phyloP scores from a whole-genome alignment of 345 rosid genomes.

The Boechera stricta region DNA sequence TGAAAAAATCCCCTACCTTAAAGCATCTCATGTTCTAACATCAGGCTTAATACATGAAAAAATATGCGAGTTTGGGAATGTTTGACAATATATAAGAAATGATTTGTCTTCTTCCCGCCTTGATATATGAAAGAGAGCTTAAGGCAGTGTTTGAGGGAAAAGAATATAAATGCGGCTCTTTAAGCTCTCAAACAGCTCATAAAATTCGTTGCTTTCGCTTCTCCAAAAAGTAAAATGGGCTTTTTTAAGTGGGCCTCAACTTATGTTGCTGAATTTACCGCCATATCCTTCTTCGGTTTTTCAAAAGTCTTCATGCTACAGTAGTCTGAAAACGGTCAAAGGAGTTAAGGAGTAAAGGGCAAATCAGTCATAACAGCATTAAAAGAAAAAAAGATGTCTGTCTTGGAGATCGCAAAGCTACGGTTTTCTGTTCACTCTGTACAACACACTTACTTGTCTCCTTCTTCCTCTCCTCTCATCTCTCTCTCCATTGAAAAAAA shows the following conservation, averaged over 20 bases:
- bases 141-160: constrained; percentile 1
- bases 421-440: constrained; percentile 47
- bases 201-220: constrained; percentile 39
- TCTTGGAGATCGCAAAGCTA: constrained; percentile 43
- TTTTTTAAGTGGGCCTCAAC: constrained; percentile 31
- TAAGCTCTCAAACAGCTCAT: constrained; percentile 7
- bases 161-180: constrained; percentile 21
- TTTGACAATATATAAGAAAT: not conserved
- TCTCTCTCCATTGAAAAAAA: constrained; percentile 39
- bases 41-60: not conserved
- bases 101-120: not conserved
- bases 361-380: constrained; percentile 26
- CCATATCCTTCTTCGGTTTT: constrained; percentile 15
- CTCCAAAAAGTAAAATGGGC: constrained; percentile 36
- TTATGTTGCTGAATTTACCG: not conserved
- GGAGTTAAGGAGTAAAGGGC: not conserved
- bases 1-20: not conserved
- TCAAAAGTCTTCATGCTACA: not conserved
- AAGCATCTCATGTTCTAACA: not conserved
- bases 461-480: constrained; percentile 32
- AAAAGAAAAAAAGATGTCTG: constrained; percentile 9
- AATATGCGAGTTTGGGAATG: not conserved
- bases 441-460: constrained; percentile 46
- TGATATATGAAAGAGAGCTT: not conserved
- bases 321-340: not conserved